These are phyloP conservation scores for Balansia obtecta DNA, from an alignment of 2,329 filamentous ascomycete genomes.

Conservation along the genomic window DNA sequence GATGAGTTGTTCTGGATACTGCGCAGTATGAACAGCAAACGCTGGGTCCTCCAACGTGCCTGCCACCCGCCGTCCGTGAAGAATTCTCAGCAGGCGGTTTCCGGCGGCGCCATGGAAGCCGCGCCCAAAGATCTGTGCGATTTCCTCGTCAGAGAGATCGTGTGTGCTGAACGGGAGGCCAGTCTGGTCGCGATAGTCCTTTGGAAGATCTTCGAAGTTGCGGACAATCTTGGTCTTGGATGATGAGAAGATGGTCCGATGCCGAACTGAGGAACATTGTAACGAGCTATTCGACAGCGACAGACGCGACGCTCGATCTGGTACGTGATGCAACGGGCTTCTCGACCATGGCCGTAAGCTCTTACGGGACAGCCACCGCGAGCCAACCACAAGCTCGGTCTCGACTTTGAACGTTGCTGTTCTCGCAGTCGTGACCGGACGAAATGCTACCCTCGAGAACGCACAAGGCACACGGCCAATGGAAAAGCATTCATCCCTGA, in stretches of 20 bases:
- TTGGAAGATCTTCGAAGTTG: constrained; percentile 46
- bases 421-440: constrained; percentile 8
- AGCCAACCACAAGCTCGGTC: background rate
- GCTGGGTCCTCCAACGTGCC: constrained; percentile 50
- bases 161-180: constrained; percentile 40
- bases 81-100: constrained; percentile 42
- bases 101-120: constrained; percentile 30
- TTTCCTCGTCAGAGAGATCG: constrained; percentile 37
- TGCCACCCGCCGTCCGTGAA: constrained; percentile 51
- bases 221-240: constrained; percentile 26
- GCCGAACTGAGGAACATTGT: constrained; percentile 8
- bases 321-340: background rate
- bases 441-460: constrained; percentile 17
- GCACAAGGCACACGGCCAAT: constrained; percentile 16
- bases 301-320: constrained; percentile 4
- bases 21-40: constrained; percentile 33
- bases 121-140: constrained; percentile 36
- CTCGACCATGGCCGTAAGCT: background rate
- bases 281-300: background rate
- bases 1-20: constrained; percentile 29
- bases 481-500: constrained; percentile 10
- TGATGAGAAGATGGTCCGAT: constrained; percentile 23
- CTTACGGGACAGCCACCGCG: constrained; percentile 9
- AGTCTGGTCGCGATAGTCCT: constrained; percentile 39
- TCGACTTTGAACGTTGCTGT: background rate